Evolutionary conservation across 2,329 filamentous ascomycete genomes (phyloP), one percentile per base, ranked within the genome.

Genomic region (Ascochyta pisi): DNA sequence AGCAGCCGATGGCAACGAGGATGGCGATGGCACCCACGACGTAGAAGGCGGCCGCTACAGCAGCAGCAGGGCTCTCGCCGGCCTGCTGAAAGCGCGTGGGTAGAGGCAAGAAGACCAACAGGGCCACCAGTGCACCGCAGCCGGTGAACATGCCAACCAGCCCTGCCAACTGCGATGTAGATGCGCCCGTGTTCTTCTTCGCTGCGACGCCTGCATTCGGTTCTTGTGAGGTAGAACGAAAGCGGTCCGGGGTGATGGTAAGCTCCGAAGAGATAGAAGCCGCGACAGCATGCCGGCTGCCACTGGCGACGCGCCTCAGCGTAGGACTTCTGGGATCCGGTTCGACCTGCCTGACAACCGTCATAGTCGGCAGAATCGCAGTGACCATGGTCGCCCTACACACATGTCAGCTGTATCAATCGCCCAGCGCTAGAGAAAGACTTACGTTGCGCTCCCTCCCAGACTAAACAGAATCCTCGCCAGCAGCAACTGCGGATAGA

Each of bases 71-170:
- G 0, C 88, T 89, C 9, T 89, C 82, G n/a, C 89, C 91, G 37
- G 87, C 81, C 26, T 87, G 81, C 67, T 89, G 85, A 70, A 98
- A 96, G 31, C 84, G 84, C 2, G 92, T 89, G 0, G 95, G 95
- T 16, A 99, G 83, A 6, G 94, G 95, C 13, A 99, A 82, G 71
- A 99, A 98, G 31, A 95, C 69, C 0, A 82, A 77, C 27, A 99
- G 80, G 10, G 95, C 92, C 4, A 99, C 83, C 5, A 99, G 82
- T 13, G 95, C 95, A 57, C 95, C 95, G 67, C 91, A 91, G 23
- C 95, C 95, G 7, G 95, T 96, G 72, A 96, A 96, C 55, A 96
- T 81, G 4, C 95, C 95, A 5, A 99, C 95, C 46, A 93, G 87
- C 0, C 95, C 95, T 15, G 95, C 94, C 24, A 99, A 83, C 58